Conservation (phyloP, 192 early-diverging fungal species). For the Linnemannia elongata region DNA sequence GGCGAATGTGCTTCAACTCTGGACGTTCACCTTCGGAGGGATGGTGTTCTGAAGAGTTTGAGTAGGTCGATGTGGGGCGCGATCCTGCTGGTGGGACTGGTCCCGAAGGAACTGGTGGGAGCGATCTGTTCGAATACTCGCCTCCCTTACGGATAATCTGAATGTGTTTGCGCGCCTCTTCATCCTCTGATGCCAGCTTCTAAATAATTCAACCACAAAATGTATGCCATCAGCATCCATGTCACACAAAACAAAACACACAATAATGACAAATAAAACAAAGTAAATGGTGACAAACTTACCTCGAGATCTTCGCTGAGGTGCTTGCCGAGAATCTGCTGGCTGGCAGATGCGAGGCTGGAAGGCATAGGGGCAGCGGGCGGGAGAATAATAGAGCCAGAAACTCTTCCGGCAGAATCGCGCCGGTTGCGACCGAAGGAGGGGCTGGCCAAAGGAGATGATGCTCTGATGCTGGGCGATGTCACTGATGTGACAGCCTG, state of each 20-base stretch:
- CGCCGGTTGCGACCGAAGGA: conserved; percentile 29
- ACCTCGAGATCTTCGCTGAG: conserved; percentile 45
- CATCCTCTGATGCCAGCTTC: conserved; percentile 44
- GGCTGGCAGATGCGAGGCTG: conserved; percentile 21
- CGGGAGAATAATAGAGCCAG: conserved; percentile 36
- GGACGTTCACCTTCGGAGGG: conserved; percentile 21
- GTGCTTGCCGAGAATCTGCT: conserved; percentile 46
- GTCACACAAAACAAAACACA: neutral
- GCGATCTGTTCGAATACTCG: conserved; percentile 45
- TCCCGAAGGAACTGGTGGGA: conserved; percentile 32
- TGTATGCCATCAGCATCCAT: neutral
- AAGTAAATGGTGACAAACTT: neutral
- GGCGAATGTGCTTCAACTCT: conserved; percentile 12
- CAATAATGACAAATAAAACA: neutral
- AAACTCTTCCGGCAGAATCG: conserved; percentile 29
- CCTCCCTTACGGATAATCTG: conserved; percentile 46
- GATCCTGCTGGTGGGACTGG: conserved; percentile 2
- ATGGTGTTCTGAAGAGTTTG: conserved; percentile 41
- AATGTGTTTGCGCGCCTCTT: conserved; percentile 40
- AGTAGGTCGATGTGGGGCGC: conserved; percentile 44
- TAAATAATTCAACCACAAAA: neutral
- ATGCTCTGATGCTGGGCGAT: conserved; percentile 25
- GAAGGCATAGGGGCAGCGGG: conserved; percentile 24
- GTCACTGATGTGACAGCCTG: neutral
- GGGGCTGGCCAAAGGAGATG: conserved; percentile 35